Percentiles rank a stretch among this genome's conserved stretches.
phyloP scores from a whole-genome alignment of 1,139 yeast species.

The Yamadazyma diospyri region DNA sequence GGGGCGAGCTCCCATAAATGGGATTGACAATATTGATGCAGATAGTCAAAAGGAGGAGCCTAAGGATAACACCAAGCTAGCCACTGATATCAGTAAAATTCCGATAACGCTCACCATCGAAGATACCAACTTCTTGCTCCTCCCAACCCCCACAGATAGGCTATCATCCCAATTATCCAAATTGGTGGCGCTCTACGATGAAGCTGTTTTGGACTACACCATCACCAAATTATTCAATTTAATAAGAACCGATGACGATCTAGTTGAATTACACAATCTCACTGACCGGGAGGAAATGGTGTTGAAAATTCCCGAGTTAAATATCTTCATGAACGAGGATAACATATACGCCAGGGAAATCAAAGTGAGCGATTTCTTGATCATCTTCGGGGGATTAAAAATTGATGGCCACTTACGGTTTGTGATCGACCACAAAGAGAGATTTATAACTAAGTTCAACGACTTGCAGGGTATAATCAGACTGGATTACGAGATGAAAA shows the following conservation, averaged over 20 bases:
- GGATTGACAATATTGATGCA: not conserved
- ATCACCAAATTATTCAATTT: slow-evolving; percentile 25
- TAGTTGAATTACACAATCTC: slow-evolving; percentile 25
- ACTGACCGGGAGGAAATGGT: slow-evolving; percentile 28
- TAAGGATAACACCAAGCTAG: not conserved
- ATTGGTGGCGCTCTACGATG: slow-evolving; percentile 22
- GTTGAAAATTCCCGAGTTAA: slow-evolving; percentile 31
- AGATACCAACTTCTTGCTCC: slow-evolving; percentile 23
- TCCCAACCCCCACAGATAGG: slow-evolving; percentile 22
- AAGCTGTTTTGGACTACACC: slow-evolving; percentile 15
- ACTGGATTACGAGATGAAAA: slow-evolving; percentile 1
- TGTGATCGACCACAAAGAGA: slow-evolving; percentile 21
- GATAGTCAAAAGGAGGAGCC: not conserved
- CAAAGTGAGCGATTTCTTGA: slow-evolving; percentile 30
- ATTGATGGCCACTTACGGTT: slow-evolving; percentile 21
- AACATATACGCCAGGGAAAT: slow-evolving; percentile 30
- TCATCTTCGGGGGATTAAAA: slow-evolving; percentile 26
- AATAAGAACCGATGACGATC: slow-evolving; percentile 26
- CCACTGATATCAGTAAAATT: not conserved
- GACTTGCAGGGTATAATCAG: slow-evolving; percentile 22
- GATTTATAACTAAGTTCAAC: slow-evolving; percentile 34
- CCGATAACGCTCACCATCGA: slow-evolving; percentile 21
- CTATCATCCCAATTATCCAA: slow-evolving; percentile 11
- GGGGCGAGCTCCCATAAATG: too few species aligned
- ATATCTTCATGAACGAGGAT: slow-evolving; percentile 37